Evolutionary conservation across 495 filamentous ascomycete genomes (phyloP).

Genomic region (Chaetomium cochliodes): DNA sequence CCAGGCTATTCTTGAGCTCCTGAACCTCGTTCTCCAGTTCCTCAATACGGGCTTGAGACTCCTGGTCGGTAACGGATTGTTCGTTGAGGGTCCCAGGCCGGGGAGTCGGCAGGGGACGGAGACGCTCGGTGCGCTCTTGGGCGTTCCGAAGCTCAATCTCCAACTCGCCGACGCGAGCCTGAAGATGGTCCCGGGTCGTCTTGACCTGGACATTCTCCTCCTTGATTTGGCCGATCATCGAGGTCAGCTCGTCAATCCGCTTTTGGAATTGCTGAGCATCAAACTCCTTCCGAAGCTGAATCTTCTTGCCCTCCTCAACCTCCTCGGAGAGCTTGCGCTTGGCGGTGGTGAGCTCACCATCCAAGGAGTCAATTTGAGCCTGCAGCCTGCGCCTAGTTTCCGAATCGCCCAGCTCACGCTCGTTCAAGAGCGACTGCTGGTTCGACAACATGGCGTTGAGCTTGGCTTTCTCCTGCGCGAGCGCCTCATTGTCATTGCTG

Average conservation of each 20-base stretch:
- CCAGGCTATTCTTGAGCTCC: constrained; percentile 78
- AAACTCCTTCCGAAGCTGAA: constrained; percentile 77
- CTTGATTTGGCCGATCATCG: constrained; percentile 70
- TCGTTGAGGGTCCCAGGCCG: constrained; percentile 48
- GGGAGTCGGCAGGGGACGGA: constrained; percentile 71
- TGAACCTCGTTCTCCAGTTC: constrained; percentile 78
- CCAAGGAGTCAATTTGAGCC: constrained; percentile 68
- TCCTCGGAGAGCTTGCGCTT: constrained; percentile 85
- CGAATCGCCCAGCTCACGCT: constrained; percentile 80
- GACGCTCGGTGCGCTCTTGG: constrained; percentile 76
- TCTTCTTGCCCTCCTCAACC: constrained; percentile 75
- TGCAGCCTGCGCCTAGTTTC: constrained; percentile 79
- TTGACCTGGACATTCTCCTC: constrained; percentile 81
- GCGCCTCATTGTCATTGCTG: constrained; percentile 75
- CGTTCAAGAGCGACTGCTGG: constrained; percentile 82
- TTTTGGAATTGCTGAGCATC: constrained; percentile 82
- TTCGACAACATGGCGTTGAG: constrained; percentile 76
- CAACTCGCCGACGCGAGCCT: constrained; percentile 81
- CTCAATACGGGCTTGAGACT: constrained; percentile 69
- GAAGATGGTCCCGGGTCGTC: constrained; percentile 82
- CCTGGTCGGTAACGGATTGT: constrained; percentile 47
- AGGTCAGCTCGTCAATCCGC: constrained; percentile 82
- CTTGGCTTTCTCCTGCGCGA: constrained; percentile 78
- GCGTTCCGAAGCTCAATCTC: constrained; percentile 81
- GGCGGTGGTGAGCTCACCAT: constrained; percentile 70